Evolutionary conservation across 176 grass and related monocot genomes (phyloP), one percentile per base, ranked within the genome.

Genomic region (Luzula sylvatica): DNA sequence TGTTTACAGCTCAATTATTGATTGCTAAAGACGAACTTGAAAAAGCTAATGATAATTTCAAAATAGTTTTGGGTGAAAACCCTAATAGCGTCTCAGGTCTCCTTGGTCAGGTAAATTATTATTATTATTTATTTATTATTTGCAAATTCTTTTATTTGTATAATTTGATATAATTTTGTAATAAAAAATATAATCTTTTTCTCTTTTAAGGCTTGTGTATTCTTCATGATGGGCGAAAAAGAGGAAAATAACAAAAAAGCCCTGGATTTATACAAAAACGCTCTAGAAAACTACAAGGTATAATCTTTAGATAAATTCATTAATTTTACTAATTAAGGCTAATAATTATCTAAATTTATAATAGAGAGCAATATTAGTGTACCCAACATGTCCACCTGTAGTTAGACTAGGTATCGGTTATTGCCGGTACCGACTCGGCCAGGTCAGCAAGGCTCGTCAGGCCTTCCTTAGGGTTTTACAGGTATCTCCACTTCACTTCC

Each of bases 381-480:
- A 88, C 68, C 61, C 74, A 7, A 72, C 60, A 54, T 85, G 83
- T 55, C 83, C 83, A 69, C 73, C 89, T 58, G 67, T 78, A 70
- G 80, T 95, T 59, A 88, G 89, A 46, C 83, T 95, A 50, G 89
- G 89, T 45, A 85, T 95, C 75, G 89, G 83, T 7, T 79, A 81
- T 70, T 95, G 89, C 60, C 83, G 79, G 52, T 95, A 85, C 67
- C 87, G 82, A 63, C 89, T 95, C 61, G 89, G 89, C 38, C 89
- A 95, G 65, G 55, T 81, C 66, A 83, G 83, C 52, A 88, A 71
- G 72, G 89, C 89, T 35, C 83, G 83, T 20, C 80, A 88, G 50
- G 80, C 89, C 72, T 95, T 95, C 84, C 65, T 84, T 43, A 66
- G 89, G 60, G 89, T 88, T 72, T 66, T 88, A 42, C 80, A 94